Evolutionary conservation across 1,139 yeast species (phyloP), one percentile per base, ranked within the genome.

Genomic region (Candida sp.): DNA sequence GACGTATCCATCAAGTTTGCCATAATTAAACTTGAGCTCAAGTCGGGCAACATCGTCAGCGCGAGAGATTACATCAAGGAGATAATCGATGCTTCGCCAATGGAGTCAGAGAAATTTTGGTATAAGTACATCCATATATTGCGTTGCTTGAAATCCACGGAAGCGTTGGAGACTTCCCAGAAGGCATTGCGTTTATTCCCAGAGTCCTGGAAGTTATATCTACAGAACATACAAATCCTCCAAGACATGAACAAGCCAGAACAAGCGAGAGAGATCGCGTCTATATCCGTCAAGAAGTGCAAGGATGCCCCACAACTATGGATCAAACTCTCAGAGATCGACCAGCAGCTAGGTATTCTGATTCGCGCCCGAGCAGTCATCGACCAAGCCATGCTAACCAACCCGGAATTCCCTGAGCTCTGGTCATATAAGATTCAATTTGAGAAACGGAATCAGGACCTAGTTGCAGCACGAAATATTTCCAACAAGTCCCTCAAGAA

Each of bases 301-400:
- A 83, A 87, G 0, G 46, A 65, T 0, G 70, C 73, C 2, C 63
- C 75, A 0, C 58, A 68, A 1, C 57, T 91, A 5, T 90, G 96
- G 96, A 65, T 83, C 1, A 55, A 70, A 3, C 63, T 84, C n/a
- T 75, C 92, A 0, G 58, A 64, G 1, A 55, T 84, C 2, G 88
- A 86, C 55, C 82, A 77, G 50, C 49, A 62, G 1, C 65, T 78
- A 5, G 72, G 72, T 0, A 72, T 78, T 7, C 53, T 63, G 6
- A 79, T 86, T 4, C 76, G 83, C 52, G 94, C 97, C 0, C 80
- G 97, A 51, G 86, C 97, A 0, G 75, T 81, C 1, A 67, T 92
- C 12, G 98, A 91, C 58, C 72, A 83, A 34, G 96, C 91, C 0
- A 66, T 90, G 3, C 58, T 84, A 12, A 72, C 74, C 32, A 80